These are phyloP conservation scores for Fusarium chuoi DNA, from an alignment of 2,329 filamentous ascomycete species.

Conservation along the genomic window DNA sequence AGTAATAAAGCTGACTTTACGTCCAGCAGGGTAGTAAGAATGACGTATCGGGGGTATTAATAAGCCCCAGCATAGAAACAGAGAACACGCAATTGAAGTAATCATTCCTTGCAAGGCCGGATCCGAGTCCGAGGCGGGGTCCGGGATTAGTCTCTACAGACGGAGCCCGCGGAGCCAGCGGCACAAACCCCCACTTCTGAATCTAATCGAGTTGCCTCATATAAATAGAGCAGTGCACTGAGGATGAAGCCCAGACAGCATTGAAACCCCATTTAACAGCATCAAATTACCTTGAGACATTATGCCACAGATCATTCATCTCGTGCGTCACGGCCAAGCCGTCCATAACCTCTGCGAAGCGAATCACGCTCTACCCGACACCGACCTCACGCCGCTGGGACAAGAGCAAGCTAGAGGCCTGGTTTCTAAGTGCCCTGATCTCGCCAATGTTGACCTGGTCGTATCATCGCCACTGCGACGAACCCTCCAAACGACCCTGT, in stretches of 20 bases:
- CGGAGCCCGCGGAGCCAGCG: not conserved
- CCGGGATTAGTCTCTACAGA: fast-evolving
- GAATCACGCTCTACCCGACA: not conserved
- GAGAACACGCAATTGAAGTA: fast-evolving
- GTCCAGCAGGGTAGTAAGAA: not conserved
- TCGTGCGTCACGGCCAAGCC: not conserved
- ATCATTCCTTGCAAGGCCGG: not conserved
- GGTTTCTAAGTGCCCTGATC: not conserved
- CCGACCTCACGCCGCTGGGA: not conserved
- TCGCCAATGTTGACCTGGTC: not conserved
- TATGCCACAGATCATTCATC: not conserved
- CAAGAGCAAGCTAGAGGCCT: not conserved
- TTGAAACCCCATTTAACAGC: fast-evolving
- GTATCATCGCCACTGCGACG: not conserved
- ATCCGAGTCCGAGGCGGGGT: not conserved
- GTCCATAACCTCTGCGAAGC: not conserved
- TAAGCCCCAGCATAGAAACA: fast-evolving
- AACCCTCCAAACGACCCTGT: not conserved
- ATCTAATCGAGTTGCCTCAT: fast-evolving
- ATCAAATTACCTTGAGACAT: fast-evolving
- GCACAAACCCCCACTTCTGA: not conserved
- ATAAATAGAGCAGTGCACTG: not conserved
- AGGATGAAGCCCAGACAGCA: too few relatives aligned
- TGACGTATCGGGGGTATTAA: fast-evolving
- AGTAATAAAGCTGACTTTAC: fast-evolving